These are phyloP conservation scores for Rhynchosporium agropyri DNA, from an alignment of 2,329 filamentous ascomycete genomes.

Conservation along the genomic window DNA sequence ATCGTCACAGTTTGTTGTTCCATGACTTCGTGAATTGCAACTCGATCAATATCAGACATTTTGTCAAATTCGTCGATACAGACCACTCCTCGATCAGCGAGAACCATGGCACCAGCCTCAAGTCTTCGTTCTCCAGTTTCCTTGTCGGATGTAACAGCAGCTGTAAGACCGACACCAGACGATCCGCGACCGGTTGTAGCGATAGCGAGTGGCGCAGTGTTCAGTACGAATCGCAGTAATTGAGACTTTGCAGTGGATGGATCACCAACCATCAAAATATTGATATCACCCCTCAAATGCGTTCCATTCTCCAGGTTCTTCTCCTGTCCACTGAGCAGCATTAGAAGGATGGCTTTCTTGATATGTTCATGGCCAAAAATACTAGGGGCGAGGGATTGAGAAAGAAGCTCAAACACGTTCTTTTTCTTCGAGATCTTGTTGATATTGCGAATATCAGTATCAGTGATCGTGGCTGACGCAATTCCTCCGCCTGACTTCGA, in stretches of 20 bases:
- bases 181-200: slow-evolving; percentile 96
- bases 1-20: slow-evolving; percentile 99
- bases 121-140: slow-evolving; percentile 94
- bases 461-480: slow-evolving; percentile 88
- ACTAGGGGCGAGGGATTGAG: slow-evolving; percentile 91
- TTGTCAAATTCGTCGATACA: slow-evolving; percentile 99
- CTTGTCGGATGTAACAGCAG: slow-evolving; percentile 94
- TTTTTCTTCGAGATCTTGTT: slow-evolving; percentile 96
- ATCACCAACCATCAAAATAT: slow-evolving; percentile 98
- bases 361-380: slow-evolving; percentile 98
- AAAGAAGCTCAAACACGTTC: slow-evolving; percentile 88
- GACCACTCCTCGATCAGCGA: slow-evolving; percentile 93
- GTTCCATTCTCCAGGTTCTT: slow-evolving; percentile 99
- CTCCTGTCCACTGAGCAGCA: slow-evolving; percentile 94
- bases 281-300: slow-evolving; percentile 97
- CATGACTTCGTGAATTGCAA: slow-evolving; percentile 99
- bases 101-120: slow-evolving; percentile 98
- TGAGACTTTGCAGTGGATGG: slow-evolving; percentile 99
- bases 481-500: slow-evolving; percentile 96
- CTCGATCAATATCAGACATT: slow-evolving; percentile 97
- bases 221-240: slow-evolving; percentile 91
- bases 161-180: slow-evolving; percentile 95
- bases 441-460: slow-evolving; percentile 97
- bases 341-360: slow-evolving; percentile 94
- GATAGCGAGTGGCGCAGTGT: slow-evolving; percentile 94